These are phyloP conservation scores for Pilatotrama ljubarskyi DNA, from an alignment of 768 basidiomycete species.

Conservation along the genomic window DNA sequence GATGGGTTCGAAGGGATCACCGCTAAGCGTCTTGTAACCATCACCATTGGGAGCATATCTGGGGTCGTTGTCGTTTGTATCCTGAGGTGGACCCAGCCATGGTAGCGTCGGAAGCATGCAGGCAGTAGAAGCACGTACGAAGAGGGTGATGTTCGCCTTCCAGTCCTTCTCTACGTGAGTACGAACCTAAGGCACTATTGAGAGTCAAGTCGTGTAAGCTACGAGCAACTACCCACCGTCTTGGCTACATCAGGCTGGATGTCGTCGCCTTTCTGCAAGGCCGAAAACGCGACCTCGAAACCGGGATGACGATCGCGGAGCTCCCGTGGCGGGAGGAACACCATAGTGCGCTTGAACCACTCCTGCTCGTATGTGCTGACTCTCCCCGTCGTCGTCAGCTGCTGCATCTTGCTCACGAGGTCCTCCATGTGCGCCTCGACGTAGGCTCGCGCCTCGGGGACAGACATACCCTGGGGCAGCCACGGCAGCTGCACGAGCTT, in stretches of 20 bases:
- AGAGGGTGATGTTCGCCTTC: slow-evolving; percentile 16
- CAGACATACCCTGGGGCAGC: background rate
- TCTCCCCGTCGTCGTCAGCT: background rate
- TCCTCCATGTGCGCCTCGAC: background rate
- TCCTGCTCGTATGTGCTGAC: slow-evolving; percentile 17
- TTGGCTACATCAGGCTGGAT: background rate
- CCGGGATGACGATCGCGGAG: slow-evolving; percentile 28
- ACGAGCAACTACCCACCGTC: background rate
- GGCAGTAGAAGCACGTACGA: background rate
- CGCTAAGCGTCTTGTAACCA: background rate
- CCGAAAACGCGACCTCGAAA: slow-evolving; percentile 21
- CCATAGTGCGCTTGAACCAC: slow-evolving; percentile 29
- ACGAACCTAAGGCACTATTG: background rate
- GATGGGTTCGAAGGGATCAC: background rate
- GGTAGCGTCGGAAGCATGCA: background rate
- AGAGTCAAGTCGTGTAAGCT: too few relatives aligned
- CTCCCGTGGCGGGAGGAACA: slow-evolving; percentile 28
- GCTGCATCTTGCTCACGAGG: background rate
- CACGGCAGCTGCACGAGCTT: background rate
- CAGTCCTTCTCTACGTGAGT: slow-evolving; percentile 6
- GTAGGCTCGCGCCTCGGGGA: background rate
- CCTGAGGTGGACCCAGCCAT: background rate
- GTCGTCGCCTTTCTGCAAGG: background rate
- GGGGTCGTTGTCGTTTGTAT: background rate
- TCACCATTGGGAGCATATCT: background rate